phyloP scores from a whole-genome alignment of 163 green algal species.

The Coccomyxa subellipsoidea region DNA sequence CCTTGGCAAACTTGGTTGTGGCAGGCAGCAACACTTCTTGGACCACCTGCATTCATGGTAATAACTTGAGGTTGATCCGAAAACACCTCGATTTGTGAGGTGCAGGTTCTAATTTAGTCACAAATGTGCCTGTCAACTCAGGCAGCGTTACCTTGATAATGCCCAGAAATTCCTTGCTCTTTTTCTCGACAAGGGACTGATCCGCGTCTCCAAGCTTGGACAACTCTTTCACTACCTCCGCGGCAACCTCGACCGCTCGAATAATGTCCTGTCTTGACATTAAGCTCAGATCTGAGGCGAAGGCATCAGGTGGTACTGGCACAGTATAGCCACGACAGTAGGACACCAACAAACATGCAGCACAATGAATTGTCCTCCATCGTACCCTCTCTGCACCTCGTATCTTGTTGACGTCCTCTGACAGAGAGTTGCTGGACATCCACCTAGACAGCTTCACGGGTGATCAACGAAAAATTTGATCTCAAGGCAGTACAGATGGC shows the following conservation, averaged over 20 bases:
- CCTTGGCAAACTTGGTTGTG: background rate
- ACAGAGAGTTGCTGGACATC: background rate
- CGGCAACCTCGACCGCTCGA: background rate
- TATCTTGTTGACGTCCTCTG: constrained; percentile 8
- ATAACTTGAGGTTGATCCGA: background rate
- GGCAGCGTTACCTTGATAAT: constrained; percentile 12
- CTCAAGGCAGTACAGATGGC: too few relatives aligned
- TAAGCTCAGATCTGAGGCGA: background rate
- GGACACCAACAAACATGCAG: background rate
- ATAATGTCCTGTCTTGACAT: constrained; percentile 17
- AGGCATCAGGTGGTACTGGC: too few relatives aligned
- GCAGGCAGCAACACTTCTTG: background rate
- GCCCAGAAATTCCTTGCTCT: constrained; percentile 16
- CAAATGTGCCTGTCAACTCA: background rate
- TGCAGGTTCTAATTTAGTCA: background rate
- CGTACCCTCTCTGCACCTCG: background rate
- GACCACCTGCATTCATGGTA: background rate
- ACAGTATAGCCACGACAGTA: background rate
- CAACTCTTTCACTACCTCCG: constrained; percentile 22
- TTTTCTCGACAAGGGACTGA: background rate
- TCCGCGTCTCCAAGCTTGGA: constrained; percentile 15
- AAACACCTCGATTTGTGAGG: background rate
- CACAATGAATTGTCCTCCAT: background rate
- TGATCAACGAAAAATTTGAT: too few relatives aligned
- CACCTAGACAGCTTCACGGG: too few relatives aligned